Evolutionary conservation across 148 eudicot species (phyloP), one percentile per base, ranked within the genome.

Genomic region (Hydrangea macrophylla): DNA sequence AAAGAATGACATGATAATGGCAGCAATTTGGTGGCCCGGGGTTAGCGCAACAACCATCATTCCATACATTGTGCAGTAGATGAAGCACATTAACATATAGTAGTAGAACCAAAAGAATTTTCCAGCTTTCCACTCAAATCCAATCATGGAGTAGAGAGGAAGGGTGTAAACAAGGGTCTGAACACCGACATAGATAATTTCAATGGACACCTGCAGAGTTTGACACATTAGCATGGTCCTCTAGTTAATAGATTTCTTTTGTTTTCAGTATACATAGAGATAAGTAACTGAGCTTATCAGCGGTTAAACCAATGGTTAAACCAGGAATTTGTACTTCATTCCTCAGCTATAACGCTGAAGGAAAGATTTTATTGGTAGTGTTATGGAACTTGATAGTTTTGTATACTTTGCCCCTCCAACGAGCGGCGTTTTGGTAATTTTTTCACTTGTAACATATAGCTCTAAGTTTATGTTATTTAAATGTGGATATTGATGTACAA

Each of bases 11-110:
- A 79, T 75, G 24, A 75, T 36, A 58, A 88, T 79, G 63, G 88
- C 84, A 8, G 84, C 85, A 36, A 88, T 64, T 62, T 88, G 85
- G 20, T 54, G 70, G 44, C 82, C 73, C 0, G 97, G 97, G 6
- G 90, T 92, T 32, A 86, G 73, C 15, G 97, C 80, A 9, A 88
- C 83, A 50, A 82, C 71, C 95, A 89, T 86, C 97, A 92, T 92
- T 0, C 97, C 95, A 5, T 75, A 92, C 67, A 79, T n/a, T 2
- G 92, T 80, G 66, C 76, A 85, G 83, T 83, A 88, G 58, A 79
- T 7, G 76, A 86, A 86, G 78, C 83, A 80, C 78, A 70, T 83
- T 15, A 76, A 65, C 0, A 85, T 78, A 80, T 73, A 86, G 75
- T 69, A 88, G 82, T 80, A 86, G 81, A 88, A 88, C 75, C 76